Conservation (phyloP, 306 rosid genomes). For the Glycyrrhiza uralensis region DNA sequence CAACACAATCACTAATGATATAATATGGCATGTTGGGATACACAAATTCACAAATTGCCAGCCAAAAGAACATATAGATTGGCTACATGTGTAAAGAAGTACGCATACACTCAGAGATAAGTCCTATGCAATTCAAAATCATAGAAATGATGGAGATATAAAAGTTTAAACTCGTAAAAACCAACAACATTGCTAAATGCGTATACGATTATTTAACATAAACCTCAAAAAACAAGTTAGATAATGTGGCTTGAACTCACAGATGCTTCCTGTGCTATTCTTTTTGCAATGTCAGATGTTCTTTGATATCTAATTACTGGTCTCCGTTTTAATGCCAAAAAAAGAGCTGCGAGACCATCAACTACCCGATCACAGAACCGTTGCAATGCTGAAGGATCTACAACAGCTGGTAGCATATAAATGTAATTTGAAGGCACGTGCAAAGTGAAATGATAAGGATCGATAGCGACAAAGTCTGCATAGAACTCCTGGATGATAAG, state of each 20-base stretch:
- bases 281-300: constrained; percentile 84
- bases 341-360: constrained; percentile 85
- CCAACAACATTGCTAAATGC: not conserved
- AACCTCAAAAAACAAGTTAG: not conserved
- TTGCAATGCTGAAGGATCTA: constrained; percentile 71
- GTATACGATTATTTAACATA: not conserved
- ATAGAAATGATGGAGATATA: constrained; percentile 12
- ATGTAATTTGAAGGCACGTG: constrained; percentile 67
- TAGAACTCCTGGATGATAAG: constrained; percentile 78
- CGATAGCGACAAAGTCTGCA: constrained; percentile 80
- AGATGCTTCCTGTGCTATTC: constrained; percentile 84
- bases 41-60: constrained; percentile 12
- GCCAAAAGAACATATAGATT: constrained; percentile 24
- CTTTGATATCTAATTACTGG: constrained; percentile 91
- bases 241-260: constrained; percentile 43
- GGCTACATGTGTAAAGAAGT: constrained; percentile 1
- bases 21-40: not conserved
- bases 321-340: constrained; percentile 82
- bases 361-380: constrained; percentile 71
- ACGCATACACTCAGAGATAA: not conserved
- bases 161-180: constrained; percentile 13
- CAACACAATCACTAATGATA: constrained; percentile 20
- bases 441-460: constrained; percentile 86
- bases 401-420: constrained; percentile 92
- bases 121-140: constrained; percentile 1